phyloP scores from a whole-genome alignment of 2,329 filamentous ascomycete species.

The Hyphodiscus sp. region DNA sequence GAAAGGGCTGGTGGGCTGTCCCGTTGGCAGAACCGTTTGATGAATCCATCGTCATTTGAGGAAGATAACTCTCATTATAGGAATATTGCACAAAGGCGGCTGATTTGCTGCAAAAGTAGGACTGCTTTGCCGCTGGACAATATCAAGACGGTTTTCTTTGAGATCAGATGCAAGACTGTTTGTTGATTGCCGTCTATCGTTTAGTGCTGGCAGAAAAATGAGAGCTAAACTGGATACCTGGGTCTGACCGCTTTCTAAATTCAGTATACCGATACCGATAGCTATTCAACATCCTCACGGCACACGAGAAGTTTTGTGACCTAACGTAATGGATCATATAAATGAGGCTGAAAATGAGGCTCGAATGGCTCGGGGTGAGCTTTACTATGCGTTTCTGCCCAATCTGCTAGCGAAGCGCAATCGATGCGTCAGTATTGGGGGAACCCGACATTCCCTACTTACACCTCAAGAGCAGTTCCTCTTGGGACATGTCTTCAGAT shows the following conservation, averaged over 20 bases:
- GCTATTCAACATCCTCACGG: too few species aligned
- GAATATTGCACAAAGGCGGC: neutral
- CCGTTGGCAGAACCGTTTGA: slow-evolving; percentile 8
- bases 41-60: slow-evolving; percentile 4
- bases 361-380: slow-evolving; percentile 59
- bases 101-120: neutral
- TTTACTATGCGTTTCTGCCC: slow-evolving; percentile 69
- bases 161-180: neutral
- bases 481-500: too few species aligned
- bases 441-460: neutral
- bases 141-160: neutral
- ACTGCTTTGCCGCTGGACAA: neutral
- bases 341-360: slow-evolving; percentile 42
- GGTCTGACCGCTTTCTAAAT: too few species aligned
- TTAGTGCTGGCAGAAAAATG: neutral
- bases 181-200: neutral
- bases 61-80: neutral
- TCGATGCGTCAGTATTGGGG: slow-evolving; percentile 35
- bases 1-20: slow-evolving; percentile 1
- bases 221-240: neutral
- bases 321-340: slow-evolving; percentile 22
- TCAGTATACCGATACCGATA: too few species aligned
- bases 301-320: neutral
- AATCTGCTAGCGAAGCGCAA: slow-evolving; percentile 56
- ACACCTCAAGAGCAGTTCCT: too few species aligned